phyloP scores from a whole-genome alignment of 2,329 filamentous ascomycete genomes.

The Trichoderma cornu-damae region DNA sequence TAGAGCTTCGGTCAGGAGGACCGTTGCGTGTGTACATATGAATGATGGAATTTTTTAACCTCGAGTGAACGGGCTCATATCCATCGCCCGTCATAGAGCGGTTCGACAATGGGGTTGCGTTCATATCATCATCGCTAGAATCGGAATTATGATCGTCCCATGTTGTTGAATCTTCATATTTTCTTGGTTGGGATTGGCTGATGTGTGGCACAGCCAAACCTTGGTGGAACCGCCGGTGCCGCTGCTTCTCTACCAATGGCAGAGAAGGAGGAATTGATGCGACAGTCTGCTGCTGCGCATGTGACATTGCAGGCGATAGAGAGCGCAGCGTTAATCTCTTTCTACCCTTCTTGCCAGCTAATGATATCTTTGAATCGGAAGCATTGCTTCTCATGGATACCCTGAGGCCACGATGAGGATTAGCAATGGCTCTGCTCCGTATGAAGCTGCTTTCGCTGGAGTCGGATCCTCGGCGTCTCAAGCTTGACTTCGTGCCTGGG shows the following conservation, averaged over 20 bases:
- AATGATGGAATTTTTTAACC: conserved; percentile 20
- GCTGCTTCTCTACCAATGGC: conserved; percentile 28
- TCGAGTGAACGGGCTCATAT: conserved; percentile 20
- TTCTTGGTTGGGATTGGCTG: conserved; percentile 36
- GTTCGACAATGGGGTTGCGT: conserved; percentile 17
- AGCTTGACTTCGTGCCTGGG: conserved; percentile 28
- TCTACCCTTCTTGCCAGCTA: conserved; percentile 33
- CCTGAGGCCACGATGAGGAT: conserved; percentile 58
- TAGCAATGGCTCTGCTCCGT: conserved; percentile 48
- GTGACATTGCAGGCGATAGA: conserved; percentile 59
- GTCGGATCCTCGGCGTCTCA: conserved; percentile 55
- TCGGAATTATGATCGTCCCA: conserved; percentile 62
- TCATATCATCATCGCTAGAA: conserved; percentile 56
- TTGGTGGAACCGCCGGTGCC: conserved; percentile 44
- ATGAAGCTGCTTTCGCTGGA: conserved; percentile 80
- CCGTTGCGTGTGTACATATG: conserved; percentile 26
- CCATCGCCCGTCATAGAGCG: conserved; percentile 22
- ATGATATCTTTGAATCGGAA: conserved; percentile 26
- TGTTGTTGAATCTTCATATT: conserved; percentile 40
- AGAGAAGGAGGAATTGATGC: conserved; percentile 33
- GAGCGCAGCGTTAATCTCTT: conserved; percentile 67
- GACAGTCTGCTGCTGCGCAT: conserved; percentile 42
- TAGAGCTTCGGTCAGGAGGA: conserved; percentile 35
- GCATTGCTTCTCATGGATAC: conserved; percentile 60
- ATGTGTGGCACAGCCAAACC: conserved; percentile 34